phyloP scores from a whole-genome alignment of 139 green algal species.

The Pleodorina starrii region DNA sequence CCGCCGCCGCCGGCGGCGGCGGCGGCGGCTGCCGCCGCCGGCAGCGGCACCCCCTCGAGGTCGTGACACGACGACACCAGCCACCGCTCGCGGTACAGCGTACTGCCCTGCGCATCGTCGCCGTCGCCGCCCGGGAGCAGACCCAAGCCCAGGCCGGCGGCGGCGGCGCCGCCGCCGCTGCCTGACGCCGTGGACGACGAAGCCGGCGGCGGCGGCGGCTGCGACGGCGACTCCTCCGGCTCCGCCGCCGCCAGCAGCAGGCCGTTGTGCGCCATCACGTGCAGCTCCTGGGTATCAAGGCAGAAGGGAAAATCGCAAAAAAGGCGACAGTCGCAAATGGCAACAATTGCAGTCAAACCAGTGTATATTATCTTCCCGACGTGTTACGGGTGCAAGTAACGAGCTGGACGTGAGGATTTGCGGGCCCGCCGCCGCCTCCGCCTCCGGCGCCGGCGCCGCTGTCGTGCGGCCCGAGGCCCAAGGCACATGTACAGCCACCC shows the following conservation, averaged over 20 bases:
- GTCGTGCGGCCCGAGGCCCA: too few species aligned
- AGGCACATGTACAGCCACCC: too few species aligned
- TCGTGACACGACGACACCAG: constrained; percentile 35
- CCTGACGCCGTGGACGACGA: neutral
- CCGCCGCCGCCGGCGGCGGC: neutral
- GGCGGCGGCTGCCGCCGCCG: neutral
- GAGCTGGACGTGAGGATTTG: too few species aligned
- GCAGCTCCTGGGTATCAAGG: constrained; percentile 39
- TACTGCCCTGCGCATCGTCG: neutral
- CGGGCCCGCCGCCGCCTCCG: too few species aligned
- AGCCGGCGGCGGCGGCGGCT: neutral
- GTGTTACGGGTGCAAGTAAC: too few species aligned
- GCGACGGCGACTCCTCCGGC: neutral
- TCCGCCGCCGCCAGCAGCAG: neutral
- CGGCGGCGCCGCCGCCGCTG: neutral
- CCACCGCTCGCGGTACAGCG: constrained; percentile 39
- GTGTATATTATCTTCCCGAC: too few species aligned
- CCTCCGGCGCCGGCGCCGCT: too few species aligned
- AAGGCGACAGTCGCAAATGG: too few species aligned
- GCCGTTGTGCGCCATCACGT: constrained; percentile 30
- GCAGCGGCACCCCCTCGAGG: constrained; percentile 22
- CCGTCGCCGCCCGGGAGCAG: too few species aligned
- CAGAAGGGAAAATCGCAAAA: too few species aligned
- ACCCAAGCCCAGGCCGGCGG: neutral
- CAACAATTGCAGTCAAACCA: too few species aligned